Evolutionary conservation across 2,329 filamentous ascomycete species (phyloP).

Genomic region (Paramyrothecium roridum): DNA sequence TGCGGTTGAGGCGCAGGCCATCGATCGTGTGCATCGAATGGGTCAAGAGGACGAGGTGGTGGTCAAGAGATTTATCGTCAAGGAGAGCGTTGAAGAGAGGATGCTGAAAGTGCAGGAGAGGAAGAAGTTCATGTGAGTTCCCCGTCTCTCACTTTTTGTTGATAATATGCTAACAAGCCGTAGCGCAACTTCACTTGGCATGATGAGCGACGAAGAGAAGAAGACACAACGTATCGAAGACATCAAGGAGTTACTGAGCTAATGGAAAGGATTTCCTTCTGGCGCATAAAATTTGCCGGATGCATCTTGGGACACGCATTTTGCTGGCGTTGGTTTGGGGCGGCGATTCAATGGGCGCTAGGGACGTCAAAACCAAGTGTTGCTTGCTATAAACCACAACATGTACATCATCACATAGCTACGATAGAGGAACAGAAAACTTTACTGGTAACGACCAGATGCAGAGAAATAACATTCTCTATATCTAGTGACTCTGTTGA

Average conservation of each 20-base stretch:
- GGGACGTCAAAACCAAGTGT: no score
- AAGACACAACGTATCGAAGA: conserved; percentile 87
- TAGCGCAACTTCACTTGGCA: conserved; percentile 88
- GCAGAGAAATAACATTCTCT: neutral
- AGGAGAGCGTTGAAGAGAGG: conserved; percentile 87
- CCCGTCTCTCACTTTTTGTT: neutral
- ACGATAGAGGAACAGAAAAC: no score
- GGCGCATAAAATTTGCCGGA: neutral
- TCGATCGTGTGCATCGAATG: conserved; percentile 96
- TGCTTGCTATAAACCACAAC: no score
- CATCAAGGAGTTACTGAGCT: conserved; percentile 83
- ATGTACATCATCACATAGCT: no score
- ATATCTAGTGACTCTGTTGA: neutral
- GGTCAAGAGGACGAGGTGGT: conserved; percentile 84
- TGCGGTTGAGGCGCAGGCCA: conserved; percentile 93
- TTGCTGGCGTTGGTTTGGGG: neutral
- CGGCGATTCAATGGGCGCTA: no score
- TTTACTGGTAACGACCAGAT: no score
- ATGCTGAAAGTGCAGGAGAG: conserved; percentile 92
- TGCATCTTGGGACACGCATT: neutral
- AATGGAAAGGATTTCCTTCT: conserved; percentile 7
- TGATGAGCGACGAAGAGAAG: conserved; percentile 95
- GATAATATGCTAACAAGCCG: conserved; percentile 4
- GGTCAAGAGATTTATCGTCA: conserved; percentile 85
- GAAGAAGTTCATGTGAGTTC: conserved; percentile 89